phyloP scores from a whole-genome alignment of 257 asterid genomes.

The Solanum pennellii region DNA sequence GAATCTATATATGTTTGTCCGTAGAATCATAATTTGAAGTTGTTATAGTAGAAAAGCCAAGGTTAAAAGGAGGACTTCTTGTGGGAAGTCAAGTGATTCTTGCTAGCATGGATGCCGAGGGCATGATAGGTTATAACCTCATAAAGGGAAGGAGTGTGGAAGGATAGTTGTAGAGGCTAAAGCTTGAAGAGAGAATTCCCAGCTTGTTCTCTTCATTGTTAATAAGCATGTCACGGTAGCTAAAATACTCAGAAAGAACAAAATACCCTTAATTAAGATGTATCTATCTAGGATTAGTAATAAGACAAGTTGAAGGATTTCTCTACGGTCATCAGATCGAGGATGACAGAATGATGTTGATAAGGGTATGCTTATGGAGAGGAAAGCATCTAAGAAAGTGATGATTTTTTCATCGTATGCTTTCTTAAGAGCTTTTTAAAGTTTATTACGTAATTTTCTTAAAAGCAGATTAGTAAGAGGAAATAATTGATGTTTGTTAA shows the following conservation, averaged over 20 bases:
- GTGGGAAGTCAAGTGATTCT: background rate
- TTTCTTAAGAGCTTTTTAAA: background rate
- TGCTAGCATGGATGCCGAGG: background rate
- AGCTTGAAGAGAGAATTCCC: background rate
- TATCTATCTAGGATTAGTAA: background rate
- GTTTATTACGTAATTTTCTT: background rate
- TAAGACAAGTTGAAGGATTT: background rate
- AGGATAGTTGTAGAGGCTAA: background rate
- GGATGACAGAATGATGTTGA: background rate
- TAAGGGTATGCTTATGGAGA: background rate
- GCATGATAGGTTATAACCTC: no score
- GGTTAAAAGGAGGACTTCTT: background rate
- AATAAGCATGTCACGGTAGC: background rate
- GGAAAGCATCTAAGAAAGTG: background rate
- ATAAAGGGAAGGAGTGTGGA: background rate
- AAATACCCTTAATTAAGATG: background rate
- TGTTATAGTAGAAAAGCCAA: background rate
- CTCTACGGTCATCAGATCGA: background rate
- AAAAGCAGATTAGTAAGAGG: background rate
- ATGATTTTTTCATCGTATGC: background rate
- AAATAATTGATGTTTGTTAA: background rate
- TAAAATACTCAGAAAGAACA: background rate
- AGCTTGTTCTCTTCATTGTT: background rate
- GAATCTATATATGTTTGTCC: background rate
- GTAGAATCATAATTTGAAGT: background rate